Evolutionary conservation across 2,329 filamentous ascomycete genomes (phyloP), one percentile per base, ranked within the genome.

Genomic region (Sporothrix mexicana): DNA sequence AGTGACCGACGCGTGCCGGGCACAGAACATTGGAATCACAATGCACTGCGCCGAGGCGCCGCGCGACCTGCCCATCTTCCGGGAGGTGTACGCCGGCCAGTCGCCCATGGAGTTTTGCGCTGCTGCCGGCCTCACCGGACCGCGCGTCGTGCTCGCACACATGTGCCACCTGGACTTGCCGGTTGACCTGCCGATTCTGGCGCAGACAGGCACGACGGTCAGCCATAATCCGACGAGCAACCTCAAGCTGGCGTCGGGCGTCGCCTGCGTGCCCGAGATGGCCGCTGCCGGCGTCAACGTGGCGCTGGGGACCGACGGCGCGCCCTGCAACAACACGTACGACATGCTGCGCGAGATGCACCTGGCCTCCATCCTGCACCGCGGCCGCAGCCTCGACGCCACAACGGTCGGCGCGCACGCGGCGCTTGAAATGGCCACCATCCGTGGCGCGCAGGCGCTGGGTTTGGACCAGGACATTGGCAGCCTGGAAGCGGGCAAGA

Each of bases 401-500:
- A 20, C 53, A 8, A 20, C 23, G n/a, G 23, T 55, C 12, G 23
- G n/a, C 20, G 53, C 53, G 23, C n/a, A 55, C 8, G n/a, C 20
- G 53, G 53, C 23, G 6, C 23, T 55, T 2, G 23, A 55, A 25
- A 55, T 55, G 53, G 53, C 53, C 20, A 55, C 53, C n/a, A 55
- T 55, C 53, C 20, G 25, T 10, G 53, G 53, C 6, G 53, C 53
- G 13, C 20, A 15, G n/a, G 53, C 53, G n/a, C 53, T 55, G 2
- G 53, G 53, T 20, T 7, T 55, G 20, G 53, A 55, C 2, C 10
- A 55, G 7, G 53, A 55, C n/a, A 20, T 55, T 20, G 53, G 53
- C 20, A 55, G 53, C 53, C 53, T 55, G 53, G 53, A 55, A 55
- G 53, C 25, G 53, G 53, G 53, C 53, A 55, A 55, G 53, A 55